Evolutionary conservation across 1,284 basidiomycete species (phyloP).

Genomic region (Lentinula novae-zelandiae): DNA sequence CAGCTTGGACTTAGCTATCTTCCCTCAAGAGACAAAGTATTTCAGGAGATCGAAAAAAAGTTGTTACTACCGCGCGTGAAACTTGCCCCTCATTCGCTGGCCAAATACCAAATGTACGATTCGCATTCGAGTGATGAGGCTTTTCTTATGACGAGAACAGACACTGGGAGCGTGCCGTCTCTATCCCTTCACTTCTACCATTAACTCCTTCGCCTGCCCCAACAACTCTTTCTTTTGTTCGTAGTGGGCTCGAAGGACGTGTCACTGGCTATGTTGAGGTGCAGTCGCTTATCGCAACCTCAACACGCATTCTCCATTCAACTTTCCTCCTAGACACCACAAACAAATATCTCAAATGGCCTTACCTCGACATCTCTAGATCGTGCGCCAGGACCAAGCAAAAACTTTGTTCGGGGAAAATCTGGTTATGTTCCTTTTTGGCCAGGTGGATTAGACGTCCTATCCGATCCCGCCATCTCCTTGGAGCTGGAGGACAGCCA

Average conservation of each 20-base stretch:
- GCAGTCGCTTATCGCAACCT: background rate
- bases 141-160: conserved; percentile 34
- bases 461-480: conserved; percentile 33
- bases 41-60: conserved; percentile 63
- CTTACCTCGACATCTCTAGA: conserved; percentile 81
- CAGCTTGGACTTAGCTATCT: conserved; percentile 51
- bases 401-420: conserved; percentile 90
- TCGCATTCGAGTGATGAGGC: conserved; percentile 3
- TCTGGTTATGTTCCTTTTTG: conserved; percentile 89
- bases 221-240: conserved; percentile 73
- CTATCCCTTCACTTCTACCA: conserved; percentile 59
- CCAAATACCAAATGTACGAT: conserved; percentile 72
- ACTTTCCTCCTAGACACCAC: conserved; percentile 41
- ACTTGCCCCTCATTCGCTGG: conserved; percentile 68
- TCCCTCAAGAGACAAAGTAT: conserved; percentile 56
- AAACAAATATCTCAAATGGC: conserved; percentile 50
- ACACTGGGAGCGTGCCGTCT: conserved; percentile 64
- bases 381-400: conserved; percentile 73
- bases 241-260: conserved; percentile 74
- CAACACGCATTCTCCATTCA: background rate
- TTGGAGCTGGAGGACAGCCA: conserved; percentile 27
- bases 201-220: conserved; percentile 71
- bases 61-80: conserved; percentile 61
- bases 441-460: conserved; percentile 79
- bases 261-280: conserved; percentile 68